Percentiles rank a stretch among this genome's conserved stretches.
These are phyloP conservation scores for Stipa capillata DNA, from an alignment of 176 grass and related monocot genomes.

Conservation along the genomic window DNA sequence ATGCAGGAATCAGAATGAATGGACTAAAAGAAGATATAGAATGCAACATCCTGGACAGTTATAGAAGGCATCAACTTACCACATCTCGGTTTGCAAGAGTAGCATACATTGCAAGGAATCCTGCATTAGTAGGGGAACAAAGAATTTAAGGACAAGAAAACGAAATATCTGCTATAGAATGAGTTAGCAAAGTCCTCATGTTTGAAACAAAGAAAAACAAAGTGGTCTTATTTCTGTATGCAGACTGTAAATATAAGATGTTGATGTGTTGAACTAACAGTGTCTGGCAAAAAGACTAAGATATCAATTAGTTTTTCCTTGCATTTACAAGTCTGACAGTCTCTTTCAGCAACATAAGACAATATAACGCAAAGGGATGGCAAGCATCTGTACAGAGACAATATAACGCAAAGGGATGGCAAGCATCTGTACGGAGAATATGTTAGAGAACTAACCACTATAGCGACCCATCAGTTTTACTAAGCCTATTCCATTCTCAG, in stretches of 20 bases:
- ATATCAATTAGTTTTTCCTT: not conserved
- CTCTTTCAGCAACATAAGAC: not conserved
- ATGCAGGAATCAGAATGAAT: not conserved
- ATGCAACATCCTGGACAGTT: not conserved
- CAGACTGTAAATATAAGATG: not conserved
- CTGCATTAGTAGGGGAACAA: slow-evolving; percentile 29
- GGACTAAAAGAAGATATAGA: not conserved
- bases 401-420: not conserved
- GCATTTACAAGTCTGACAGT: not conserved
- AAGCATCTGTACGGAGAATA: not conserved
- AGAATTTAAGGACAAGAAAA: not conserved
- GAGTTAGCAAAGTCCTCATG: not conserved
- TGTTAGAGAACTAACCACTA: slow-evolving; percentile 71
- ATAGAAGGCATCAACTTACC: slow-evolving; percentile 36
- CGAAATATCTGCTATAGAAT: not conserved
- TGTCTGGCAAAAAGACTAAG: not conserved
- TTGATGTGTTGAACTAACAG: slow-evolving; percentile 8
- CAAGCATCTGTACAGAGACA: not conserved
- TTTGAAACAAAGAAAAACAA: slow-evolving; percentile 9
- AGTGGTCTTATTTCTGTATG: not conserved
- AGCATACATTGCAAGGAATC: slow-evolving; percentile 96
- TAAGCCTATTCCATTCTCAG: slow-evolving; percentile 94
- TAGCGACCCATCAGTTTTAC: slow-evolving; percentile 98
- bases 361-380: not conserved
- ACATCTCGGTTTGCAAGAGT: slow-evolving; percentile 95